Percentiles rank a stretch among this genome's conserved stretches.
Evolutionary conservation across 2,329 filamentous ascomycete species (phyloP).

Genomic region (Triangularia setosa): DNA sequence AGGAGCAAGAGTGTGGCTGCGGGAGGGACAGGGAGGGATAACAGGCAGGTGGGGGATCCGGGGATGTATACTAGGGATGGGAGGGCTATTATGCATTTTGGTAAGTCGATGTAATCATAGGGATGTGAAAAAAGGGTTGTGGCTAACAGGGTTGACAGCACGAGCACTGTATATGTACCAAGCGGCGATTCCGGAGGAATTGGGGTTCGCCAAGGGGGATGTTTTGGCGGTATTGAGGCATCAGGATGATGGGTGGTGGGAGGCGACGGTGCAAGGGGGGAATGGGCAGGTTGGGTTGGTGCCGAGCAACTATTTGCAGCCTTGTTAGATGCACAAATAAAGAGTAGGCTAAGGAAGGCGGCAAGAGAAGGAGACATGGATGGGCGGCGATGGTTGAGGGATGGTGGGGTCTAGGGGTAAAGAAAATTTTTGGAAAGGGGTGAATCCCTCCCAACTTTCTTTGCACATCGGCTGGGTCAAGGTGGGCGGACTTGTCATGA

Average conservation of each 20-base stretch:
- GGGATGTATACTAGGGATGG: constrained; percentile 82
- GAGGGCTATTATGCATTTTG: constrained; percentile 83
- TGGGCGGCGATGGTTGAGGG: too few species aligned
- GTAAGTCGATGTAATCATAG: constrained; percentile 54
- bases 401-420: background rate
- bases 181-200: constrained; percentile 90
- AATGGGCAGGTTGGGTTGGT: constrained; percentile 58
- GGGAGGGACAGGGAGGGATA: background rate
- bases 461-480: background rate
- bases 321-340: constrained; percentile 35
- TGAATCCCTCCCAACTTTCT: background rate
- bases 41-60: constrained; percentile 44
- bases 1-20: constrained; percentile 77
- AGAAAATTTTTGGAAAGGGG: background rate
- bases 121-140: background rate
- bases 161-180: constrained; percentile 92
- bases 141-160: constrained; percentile 50
- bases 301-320: constrained; percentile 64
- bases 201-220: constrained; percentile 90
- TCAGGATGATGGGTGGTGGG: constrained; percentile 99
- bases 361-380: background rate
- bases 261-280: constrained; percentile 81
- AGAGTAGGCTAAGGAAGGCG: background rate
- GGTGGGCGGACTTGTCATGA: background rate
- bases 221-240: constrained; percentile 81